Base-by-base conservation (phyloP, 2,329 filamentous ascomycete species). In the Lasiodiplodia sp. region DNA sequence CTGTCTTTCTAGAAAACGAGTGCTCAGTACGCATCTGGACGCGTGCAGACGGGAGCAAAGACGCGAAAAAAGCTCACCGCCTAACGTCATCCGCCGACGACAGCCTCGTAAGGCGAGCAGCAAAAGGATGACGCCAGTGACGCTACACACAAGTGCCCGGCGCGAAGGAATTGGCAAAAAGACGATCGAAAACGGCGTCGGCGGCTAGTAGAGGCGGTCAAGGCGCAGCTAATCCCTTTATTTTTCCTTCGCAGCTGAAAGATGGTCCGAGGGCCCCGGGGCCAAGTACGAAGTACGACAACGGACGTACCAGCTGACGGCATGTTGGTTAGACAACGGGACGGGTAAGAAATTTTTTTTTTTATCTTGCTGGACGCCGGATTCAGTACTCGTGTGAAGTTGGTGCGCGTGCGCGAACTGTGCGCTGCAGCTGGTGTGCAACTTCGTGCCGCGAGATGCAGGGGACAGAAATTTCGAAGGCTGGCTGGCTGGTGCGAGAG, bases 101-200 rank as follows among this genome's bases (percentile, higher is more conserved):
- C 57, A 8, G 57, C 21, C 37, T 47, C 38, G 58, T n/a, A 49
- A 21, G 58, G 40, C 44, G 18, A 18, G 18, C 37, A 6, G 44
- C 58, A 63, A 7, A 10, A 51, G 58, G 58, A 49, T 62, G 25
- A 18, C 25, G 23, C 58, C 44, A 11, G 18, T 23, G 21, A 14
- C 23, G 56, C 55, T n/a, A 14, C 34, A 47, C 37, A 18, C 38
- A 37, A 34, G 18, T 51, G 12, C 23, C 38, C 37, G 38, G 57
- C 57, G 57, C 57, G 58, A 63, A 44, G 44, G 58, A 51, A 47
- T 47, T 47, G 44, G 44, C n/a, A n/a, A 18, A 18, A 2, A 21
- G 44, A 7, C 44, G 44, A 63, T 63, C 18, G 44, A 49, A 63
- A 63, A 63, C 58, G 58, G 58, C 58, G 58, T n/a, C 16, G 11